Evolutionary conservation across 768 basidiomycete genomes (phyloP), one percentile per base, ranked within the genome.

Genomic region (Podaxis pistillaris): DNA sequence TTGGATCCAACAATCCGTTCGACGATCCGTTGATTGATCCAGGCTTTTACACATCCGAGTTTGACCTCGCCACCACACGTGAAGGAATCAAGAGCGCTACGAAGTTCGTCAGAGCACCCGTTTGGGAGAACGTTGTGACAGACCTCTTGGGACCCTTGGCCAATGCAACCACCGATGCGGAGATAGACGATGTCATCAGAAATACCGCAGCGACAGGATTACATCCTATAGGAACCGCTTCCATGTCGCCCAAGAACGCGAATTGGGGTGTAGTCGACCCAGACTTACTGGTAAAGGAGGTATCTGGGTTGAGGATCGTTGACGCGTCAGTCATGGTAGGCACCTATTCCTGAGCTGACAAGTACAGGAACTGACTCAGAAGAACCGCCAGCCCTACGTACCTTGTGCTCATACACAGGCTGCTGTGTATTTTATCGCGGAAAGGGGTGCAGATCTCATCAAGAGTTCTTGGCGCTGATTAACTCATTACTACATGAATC

Each of bases 311-410:
- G 56, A 69, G 79, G 4, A 66, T 79, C 19, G 74, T 81, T 6
- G 77, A 81, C 67, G 74, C 74, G 5, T 76, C 76, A 15, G 68
- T 71, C 60, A 64, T 74, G 64, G 78, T 75, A 57, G 57, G 74
- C 64, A 53, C 49, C 46, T 30, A 11, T n/a, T 49, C 28, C 49
- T 12, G 47, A 58, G 9, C 17, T 28, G 13, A 51, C 7, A 17
- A 24, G 12, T 26, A 33, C 11, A n/a, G 30, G 17, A 4, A 38
- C n/a, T 30, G 52, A 46, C 24, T 5, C 37, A 26, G 36, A 1
- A 12, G 13, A 2, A 17, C 17, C 6, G 2, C 28, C 40, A 49
- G 53, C 53, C 52, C 17, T 47, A 46, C 24, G 54, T 62, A n/a
- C 60, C 53, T 30, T 49, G 40, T 37, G 52, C 38, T 19, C 51